Conservation (phyloP, 2,329 filamentous ascomycete species). For the Alternaria incomplexa region DNA sequence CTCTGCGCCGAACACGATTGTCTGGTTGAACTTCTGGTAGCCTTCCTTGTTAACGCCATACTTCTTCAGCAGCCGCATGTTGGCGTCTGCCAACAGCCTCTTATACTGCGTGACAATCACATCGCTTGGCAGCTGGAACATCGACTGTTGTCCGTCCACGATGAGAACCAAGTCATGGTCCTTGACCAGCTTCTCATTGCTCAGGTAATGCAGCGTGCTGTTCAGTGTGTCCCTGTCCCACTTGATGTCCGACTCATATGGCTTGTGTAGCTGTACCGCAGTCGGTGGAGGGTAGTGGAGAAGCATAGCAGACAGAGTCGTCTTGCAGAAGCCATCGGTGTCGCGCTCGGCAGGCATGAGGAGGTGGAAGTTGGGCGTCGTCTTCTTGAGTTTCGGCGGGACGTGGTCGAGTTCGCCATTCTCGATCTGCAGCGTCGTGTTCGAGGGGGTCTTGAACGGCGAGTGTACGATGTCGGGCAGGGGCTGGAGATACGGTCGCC, state of each 20-base stretch:
- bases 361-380: conserved; percentile 58
- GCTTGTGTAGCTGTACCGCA: conserved; percentile 55
- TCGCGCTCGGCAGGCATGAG: conserved; percentile 59
- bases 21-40: conserved; percentile 53
- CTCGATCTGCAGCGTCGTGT: conserved; percentile 43
- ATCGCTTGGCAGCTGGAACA: conserved; percentile 69
- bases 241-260: conserved; percentile 27
- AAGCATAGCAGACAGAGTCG: conserved; percentile 63
- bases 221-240: conserved; percentile 55
- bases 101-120: conserved; percentile 69
- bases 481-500: conserved; percentile 35
- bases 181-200: conserved; percentile 54
- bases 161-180: conserved; percentile 68
- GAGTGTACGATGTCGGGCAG: conserved; percentile 32
- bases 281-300: conserved; percentile 65
- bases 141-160: conserved; percentile 68
- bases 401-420: conserved; percentile 37
- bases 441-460: conserved; percentile 40
- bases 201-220: conserved; percentile 57
- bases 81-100: conserved; percentile 59
- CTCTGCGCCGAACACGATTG: conserved; percentile 62
- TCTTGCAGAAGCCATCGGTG: conserved; percentile 62
- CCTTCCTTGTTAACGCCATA: conserved; percentile 51
- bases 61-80: conserved; percentile 57
- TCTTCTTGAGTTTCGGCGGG: conserved; percentile 39